Percentiles rank a stretch among this genome's conserved stretches.
Conservation (phyloP, 2,329 filamentous ascomycete species). For the Sordariomycetes sp. region DNA sequence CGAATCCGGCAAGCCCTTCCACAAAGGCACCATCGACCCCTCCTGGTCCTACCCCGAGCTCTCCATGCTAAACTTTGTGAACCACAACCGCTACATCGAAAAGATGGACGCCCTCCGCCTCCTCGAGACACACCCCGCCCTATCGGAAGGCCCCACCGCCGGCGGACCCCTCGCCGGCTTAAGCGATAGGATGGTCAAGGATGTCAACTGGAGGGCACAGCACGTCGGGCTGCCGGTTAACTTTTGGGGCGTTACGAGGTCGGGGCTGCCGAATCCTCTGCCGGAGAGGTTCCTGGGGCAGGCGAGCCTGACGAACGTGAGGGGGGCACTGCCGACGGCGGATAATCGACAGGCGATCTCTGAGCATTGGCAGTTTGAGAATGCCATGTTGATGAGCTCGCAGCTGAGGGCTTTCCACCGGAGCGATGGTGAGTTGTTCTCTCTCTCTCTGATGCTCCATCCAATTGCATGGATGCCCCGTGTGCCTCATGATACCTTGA, state of each 20-base stretch:
- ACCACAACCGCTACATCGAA: constrained; percentile 7
- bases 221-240: background rate
- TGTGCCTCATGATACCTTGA: background rate
- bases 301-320: constrained; percentile 1
- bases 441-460: background rate
- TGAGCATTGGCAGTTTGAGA: background rate
- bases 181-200: background rate
- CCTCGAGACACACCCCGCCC: background rate
- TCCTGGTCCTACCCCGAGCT: constrained; percentile 3
- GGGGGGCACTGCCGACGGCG: background rate
- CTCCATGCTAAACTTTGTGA: constrained; percentile 1
- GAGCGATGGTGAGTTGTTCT: background rate
- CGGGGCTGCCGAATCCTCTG: constrained; percentile 1
- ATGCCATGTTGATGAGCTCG: constrained; percentile 1
- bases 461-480: too few species aligned
- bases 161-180: background rate
- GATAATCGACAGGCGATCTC: constrained; percentile 1
- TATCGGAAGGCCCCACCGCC: background rate
- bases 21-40: constrained; percentile 1
- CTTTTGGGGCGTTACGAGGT: constrained; percentile 1
- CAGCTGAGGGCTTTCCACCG: constrained; percentile 2
- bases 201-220: background rate
- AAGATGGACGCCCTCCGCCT: constrained; percentile 3
- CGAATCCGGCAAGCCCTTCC: constrained; percentile 2
- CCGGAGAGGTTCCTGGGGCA: constrained; percentile 4